These are phyloP conservation scores for Parathielavia appendiculata DNA, from an alignment of 495 filamentous ascomycete species.

Conservation along the genomic window DNA sequence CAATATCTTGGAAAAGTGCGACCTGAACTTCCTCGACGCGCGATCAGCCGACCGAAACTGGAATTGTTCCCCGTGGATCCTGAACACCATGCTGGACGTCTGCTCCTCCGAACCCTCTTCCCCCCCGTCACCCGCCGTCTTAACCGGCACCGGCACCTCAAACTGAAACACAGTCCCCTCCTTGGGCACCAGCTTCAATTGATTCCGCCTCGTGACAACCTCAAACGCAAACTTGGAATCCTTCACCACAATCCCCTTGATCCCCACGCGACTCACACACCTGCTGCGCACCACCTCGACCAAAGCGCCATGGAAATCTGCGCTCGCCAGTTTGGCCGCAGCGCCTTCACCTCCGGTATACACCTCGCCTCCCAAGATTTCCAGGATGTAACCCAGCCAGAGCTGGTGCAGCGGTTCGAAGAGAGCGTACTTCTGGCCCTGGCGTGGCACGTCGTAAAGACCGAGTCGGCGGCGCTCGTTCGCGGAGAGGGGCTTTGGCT, in stretches of 20 bases:
- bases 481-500: conserved; percentile 74
- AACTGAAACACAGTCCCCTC: conserved; percentile 83
- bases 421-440: conserved; percentile 63
- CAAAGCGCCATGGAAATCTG: conserved; percentile 85
- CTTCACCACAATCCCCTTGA: conserved; percentile 79
- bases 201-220: conserved; percentile 65
- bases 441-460: conserved; percentile 66
- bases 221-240: conserved; percentile 85
- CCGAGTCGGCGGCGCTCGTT: conserved; percentile 66
- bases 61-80: conserved; percentile 85
- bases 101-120: conserved; percentile 18
- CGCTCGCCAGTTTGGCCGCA: conserved; percentile 65
- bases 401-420: conserved; percentile 71
- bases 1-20: conserved; percentile 62
- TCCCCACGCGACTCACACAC: conserved; percentile 75
- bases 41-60: conserved; percentile 75
- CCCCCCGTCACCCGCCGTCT: conserved; percentile 9
- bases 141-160: conserved; percentile 50
- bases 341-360: conserved; percentile 40
- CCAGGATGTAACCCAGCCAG: conserved; percentile 80
- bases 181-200: conserved; percentile 74
- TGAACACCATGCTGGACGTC: conserved; percentile 59
- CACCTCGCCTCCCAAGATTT: conserved; percentile 55
- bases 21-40: conserved; percentile 86
- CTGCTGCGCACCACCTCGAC: conserved; percentile 76